Evolutionary conservation across 2,329 filamentous ascomycete species (phyloP), one percentile per base, ranked within the genome.

Genomic region (Colletotrichum tamarilloi): DNA sequence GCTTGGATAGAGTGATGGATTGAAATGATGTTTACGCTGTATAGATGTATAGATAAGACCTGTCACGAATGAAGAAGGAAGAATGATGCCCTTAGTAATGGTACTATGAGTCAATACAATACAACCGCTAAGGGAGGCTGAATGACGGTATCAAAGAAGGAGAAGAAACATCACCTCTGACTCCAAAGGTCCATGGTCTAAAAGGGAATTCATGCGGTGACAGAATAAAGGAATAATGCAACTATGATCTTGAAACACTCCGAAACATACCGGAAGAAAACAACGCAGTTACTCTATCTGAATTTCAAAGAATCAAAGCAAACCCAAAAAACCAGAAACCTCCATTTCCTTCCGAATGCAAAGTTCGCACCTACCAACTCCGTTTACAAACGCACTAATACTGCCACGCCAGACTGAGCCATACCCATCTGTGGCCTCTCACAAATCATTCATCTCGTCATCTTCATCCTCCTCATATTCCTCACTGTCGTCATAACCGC

Each of bases 11-110:
- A 70, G 22, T n/a, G 46, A 69, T 49, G 59, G 59, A 73, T 52
- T 49, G 16, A 63, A 58, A 73, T 38, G 71, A 73, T 52, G 49
- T 38, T 56, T 42, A 62, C 68, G 71, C 59, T 52, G 46, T 38
- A 73, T 46, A 55, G 46, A 71, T 66, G 60, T 52, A 62, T 53
- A 56, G 62, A 70, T 73, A 73, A 14, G 66, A 57, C 46, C 4
- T 30, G 49, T 49, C 28, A 66, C 28, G 14, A 30, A 46, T 53
- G 6, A 57, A 57, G 4, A 32, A 57, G 53, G 24, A 5, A 30
- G 42, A 56, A 7, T 26, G 53, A 62, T 66, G 19, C 30, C 55
- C 46, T 14, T 4, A 7, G 14, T 16, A 55, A 14, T 42, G 19
- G 26, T 22, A n/a, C 16, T 49, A 7, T 49, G 42, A 9, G 42